Evolutionary conservation across 2,329 filamentous ascomycete species (phyloP).

Genomic region (Fusarium palustre): DNA sequence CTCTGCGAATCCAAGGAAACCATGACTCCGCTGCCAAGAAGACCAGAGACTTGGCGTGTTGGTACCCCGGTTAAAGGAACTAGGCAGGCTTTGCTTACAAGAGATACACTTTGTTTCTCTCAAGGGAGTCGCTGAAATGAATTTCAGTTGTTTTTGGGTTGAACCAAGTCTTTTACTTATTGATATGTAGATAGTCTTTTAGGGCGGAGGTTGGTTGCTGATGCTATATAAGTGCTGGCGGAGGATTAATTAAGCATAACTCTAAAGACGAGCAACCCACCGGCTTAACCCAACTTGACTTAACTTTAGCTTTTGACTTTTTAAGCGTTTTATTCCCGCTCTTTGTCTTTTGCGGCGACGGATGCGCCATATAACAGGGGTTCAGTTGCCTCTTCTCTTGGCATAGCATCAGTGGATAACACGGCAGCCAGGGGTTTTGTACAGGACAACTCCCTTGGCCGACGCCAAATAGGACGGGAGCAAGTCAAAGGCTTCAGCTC

Average conservation of each 20-base stretch:
- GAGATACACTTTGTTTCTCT: background rate
- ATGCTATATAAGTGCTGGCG: background rate
- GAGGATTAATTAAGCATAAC: conserved; percentile 37
- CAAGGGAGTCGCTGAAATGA: background rate
- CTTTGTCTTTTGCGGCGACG: conserved; percentile 6
- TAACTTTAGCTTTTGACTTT: background rate
- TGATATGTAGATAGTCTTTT: background rate
- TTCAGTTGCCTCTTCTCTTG: conserved; percentile 18
- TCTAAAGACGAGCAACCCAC: background rate
- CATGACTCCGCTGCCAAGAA: conserved; percentile 40
- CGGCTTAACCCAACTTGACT: background rate
- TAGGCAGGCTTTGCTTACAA: conserved; percentile 3
- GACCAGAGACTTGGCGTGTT: conserved; percentile 37
- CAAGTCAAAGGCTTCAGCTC: conserved; percentile 8
- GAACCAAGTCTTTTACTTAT: background rate
- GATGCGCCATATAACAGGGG: conserved; percentile 34
- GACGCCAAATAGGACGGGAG: background rate
- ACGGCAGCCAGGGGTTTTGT: conserved; percentile 5
- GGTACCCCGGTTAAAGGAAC: background rate
- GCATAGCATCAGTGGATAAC: conserved; percentile 22
- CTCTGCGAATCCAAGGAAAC: background rate
- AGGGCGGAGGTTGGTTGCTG: background rate
- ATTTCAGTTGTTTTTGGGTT: background rate
- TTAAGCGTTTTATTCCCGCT: conserved; percentile 24
- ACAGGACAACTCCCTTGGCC: conserved; percentile 7